phyloP scores from a whole-genome alignment of 2,329 filamentous ascomycete genomes.

The Lecanicillium sp. region DNA sequence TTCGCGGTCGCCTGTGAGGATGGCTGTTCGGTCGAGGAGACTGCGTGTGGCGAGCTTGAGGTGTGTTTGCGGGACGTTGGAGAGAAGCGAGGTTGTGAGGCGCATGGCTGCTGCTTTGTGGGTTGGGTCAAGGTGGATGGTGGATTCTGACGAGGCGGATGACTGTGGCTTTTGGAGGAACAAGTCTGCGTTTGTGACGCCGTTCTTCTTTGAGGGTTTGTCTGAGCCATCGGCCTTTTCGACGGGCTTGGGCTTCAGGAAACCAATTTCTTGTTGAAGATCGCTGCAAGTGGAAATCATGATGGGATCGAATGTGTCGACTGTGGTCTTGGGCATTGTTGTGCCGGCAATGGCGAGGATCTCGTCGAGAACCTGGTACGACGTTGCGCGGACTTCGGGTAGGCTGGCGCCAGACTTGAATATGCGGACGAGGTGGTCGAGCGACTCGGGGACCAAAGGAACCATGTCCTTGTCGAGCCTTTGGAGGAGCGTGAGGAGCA shows the following conservation, averaged over 20 bases:
- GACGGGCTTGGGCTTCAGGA: slow-evolving; percentile 31
- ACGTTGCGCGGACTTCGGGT: slow-evolving; percentile 46
- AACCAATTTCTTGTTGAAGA: slow-evolving; percentile 48
- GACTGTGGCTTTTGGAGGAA: slow-evolving; percentile 46
- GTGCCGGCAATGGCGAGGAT: slow-evolving; percentile 56
- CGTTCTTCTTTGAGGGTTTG: slow-evolving; percentile 29
- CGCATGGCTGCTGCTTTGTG: slow-evolving; percentile 48
- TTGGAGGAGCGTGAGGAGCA: slow-evolving; percentile 49
- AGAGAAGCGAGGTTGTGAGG: slow-evolving; percentile 57
- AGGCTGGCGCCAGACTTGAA: slow-evolving; percentile 51
- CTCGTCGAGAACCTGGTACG: slow-evolving; percentile 50
- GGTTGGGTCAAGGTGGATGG: slow-evolving; percentile 28
- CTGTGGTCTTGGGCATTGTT: slow-evolving; percentile 55
- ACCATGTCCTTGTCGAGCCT: slow-evolving; percentile 50
- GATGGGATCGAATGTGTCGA: slow-evolving; percentile 53
- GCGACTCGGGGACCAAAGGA: slow-evolving; percentile 52
- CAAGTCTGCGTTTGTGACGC: slow-evolving; percentile 58
- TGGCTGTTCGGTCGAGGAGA: slow-evolving; percentile 72
- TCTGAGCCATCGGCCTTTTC: slow-evolving; percentile 22
- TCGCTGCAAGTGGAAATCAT: slow-evolving; percentile 68
- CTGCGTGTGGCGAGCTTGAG: slow-evolving; percentile 64
- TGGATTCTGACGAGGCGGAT: slow-evolving; percentile 16
- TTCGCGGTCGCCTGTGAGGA: slow-evolving; percentile 58
- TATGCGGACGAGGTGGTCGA: slow-evolving; percentile 66
- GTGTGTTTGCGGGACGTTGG: slow-evolving; percentile 54